Evolutionary conservation across 441 rosid species (phyloP), one percentile per base, ranked within the genome.

Genomic region (Rhodomyrtus psidioides): DNA sequence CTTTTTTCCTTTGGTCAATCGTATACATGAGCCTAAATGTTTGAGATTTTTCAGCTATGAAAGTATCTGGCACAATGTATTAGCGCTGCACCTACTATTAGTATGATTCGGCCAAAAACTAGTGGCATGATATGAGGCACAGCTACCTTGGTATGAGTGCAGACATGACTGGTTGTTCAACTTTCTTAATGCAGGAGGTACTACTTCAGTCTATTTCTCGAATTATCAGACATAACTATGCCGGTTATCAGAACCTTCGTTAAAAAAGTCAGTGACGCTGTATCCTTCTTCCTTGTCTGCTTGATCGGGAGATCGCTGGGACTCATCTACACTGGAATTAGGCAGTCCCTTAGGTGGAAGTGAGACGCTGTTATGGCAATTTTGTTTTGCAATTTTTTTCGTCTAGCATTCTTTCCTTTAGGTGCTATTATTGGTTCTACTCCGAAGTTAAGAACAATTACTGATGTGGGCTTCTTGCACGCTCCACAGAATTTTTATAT

Each of bases 301-400:
- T 92, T 96, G 94, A 95, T 95, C 81, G 97, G 98, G 91, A 94
- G 97, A 90, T 95, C 99, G 46, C 88, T 94, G 83, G 98, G 98
- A 83, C 97, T 95, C 87, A 94, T 95, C 90, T 96, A 94, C 88
- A 94, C 98, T 9, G 98, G 99, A 84, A 94, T 97, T 84, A 92
- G 99, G 90, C 98, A 96, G 91, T 93, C 99, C 75, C 92, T 95
- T 75, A 87, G 93, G 83, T 96, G 98, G 98, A 97, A 95, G 90
- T 95, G 92, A 93, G 90, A 54, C 55, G 56, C 51, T 6, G 79
- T 39, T 70, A n/a, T 2, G 79, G 39, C 79, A 70, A 39, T 70
- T 70, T 70, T 70, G 79, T 10, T 70, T 70, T 39, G n/a, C 49
- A 39, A 70, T 21, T 70, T 70, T 70, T 26, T 49, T 70, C 49